phyloP scores from a whole-genome alignment of 768 basidiomycete genomes.

The Rickenella mellea region DNA sequence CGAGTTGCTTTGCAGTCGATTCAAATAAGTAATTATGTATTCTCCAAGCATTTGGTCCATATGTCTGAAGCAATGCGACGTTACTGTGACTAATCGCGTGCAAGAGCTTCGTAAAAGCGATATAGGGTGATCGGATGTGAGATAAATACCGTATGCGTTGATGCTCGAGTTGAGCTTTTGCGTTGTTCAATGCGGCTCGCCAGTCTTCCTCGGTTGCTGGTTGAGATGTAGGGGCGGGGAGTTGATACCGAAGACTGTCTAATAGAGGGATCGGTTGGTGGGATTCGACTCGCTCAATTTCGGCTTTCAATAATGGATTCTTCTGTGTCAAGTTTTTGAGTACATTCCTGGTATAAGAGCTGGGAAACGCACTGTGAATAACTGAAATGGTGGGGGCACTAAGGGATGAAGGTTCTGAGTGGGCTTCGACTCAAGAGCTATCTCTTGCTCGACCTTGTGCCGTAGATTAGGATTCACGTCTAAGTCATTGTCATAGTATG shows the following conservation, averaged over 20 bases:
- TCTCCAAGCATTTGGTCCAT: constrained; percentile 87
- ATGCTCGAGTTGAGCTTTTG: constrained; percentile 77
- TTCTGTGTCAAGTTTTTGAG: constrained; percentile 31
- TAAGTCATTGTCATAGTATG: constrained; percentile 92
- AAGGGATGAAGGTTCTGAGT: constrained; percentile 51
- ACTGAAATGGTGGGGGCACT: constrained; percentile 53
- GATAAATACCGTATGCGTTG: constrained; percentile 61
- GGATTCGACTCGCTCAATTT: constrained; percentile 65
- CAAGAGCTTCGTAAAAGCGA: constrained; percentile 6
- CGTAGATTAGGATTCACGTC: constrained; percentile 63
- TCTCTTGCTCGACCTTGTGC: constrained; percentile 68
- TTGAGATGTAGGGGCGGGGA: constrained; percentile 54
- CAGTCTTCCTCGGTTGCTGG: constrained; percentile 71
- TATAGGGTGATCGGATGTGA: background rate
- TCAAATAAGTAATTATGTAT: constrained; percentile 87
- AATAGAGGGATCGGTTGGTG: constrained; percentile 56
- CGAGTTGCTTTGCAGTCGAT: constrained; percentile 60
- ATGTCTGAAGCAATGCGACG: constrained; percentile 70
- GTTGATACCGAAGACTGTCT: constrained; percentile 64
- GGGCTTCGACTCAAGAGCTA: constrained; percentile 54
- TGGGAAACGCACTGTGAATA: constrained; percentile 55
- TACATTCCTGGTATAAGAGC: constrained; percentile 1
- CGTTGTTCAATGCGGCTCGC: constrained; percentile 65
- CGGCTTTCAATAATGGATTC: constrained; percentile 59
- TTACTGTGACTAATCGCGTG: constrained; percentile 74